Evolutionary conservation across 2,329 filamentous ascomycete genomes (phyloP).

Genomic region (Neonectria faginata): DNA sequence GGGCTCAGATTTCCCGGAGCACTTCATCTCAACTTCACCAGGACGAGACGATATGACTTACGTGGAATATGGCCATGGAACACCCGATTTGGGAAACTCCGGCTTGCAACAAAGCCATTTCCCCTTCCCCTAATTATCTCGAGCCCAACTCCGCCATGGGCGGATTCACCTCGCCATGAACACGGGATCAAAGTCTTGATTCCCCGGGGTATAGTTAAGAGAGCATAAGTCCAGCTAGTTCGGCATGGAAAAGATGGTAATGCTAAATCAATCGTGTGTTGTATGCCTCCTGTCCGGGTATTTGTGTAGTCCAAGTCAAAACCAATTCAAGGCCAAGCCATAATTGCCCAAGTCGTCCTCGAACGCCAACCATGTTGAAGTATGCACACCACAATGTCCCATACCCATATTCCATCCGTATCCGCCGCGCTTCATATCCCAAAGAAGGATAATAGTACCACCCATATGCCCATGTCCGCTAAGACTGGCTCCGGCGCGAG

Average conservation of each 20-base stretch:
- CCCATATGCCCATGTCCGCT: slow-evolving; percentile 18
- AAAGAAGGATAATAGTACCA: slow-evolving; percentile 1
- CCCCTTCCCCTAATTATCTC: not conserved
- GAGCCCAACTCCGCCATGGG: not conserved
- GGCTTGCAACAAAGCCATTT: not conserved
- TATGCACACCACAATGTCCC: slow-evolving; percentile 8
- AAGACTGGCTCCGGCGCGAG: slow-evolving; percentile 41
- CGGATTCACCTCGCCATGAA: not conserved
- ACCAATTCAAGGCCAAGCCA: slow-evolving; percentile 9
- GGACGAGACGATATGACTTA: not conserved
- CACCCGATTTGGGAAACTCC: not conserved
- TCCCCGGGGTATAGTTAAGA: slow-evolving; percentile 14
- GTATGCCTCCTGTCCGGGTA: slow-evolving; percentile 33
- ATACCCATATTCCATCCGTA: not conserved
- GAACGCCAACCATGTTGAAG: slow-evolving; percentile 36
- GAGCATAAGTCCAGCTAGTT: slow-evolving; percentile 16
- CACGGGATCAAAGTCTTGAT: not conserved
- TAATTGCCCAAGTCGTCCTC: slow-evolving; percentile 29
- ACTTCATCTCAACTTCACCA: not conserved
- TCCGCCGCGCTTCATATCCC: not conserved
- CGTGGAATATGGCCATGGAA: too few relatives aligned
- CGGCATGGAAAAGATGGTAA: slow-evolving; percentile 1
- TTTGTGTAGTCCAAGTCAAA: slow-evolving; percentile 28
- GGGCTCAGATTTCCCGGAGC: not conserved
- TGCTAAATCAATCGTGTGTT: slow-evolving; percentile 17